phyloP scores from a whole-genome alignment of 352 stramenopile species.

The Blastocystis sp. region DNA sequence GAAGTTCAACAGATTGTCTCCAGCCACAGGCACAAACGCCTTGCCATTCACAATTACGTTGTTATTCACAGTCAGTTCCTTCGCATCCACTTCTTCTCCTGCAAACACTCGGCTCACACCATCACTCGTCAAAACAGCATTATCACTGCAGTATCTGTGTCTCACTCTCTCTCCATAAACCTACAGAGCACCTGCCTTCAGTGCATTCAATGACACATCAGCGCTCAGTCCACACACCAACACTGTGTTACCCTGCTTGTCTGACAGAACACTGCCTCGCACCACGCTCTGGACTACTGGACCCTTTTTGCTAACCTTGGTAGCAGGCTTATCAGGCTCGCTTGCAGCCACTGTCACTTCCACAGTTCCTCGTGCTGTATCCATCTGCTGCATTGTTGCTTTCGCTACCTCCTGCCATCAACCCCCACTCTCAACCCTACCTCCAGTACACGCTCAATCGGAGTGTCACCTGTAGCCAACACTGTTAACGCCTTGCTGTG shows the following conservation, averaged over 20 bases:
- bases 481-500: constrained; percentile 25
- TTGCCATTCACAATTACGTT: constrained; percentile 41
- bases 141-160: constrained; percentile 28
- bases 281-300: constrained; percentile 8
- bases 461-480: constrained; percentile 18
- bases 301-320: constrained; percentile 25
- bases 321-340: constrained; percentile 4
- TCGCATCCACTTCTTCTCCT: constrained; percentile 1
- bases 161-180: background rate
- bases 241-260: background rate
- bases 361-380: constrained; percentile 10
- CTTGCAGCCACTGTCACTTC: constrained; percentile 8
- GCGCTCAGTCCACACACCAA: background rate
- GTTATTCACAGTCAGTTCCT: background rate
- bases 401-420: constrained; percentile 9
- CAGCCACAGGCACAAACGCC: constrained; percentile 4
- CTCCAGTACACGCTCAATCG: background rate
- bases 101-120: constrained; percentile 38
- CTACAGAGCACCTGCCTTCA: background rate
- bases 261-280: background rate
- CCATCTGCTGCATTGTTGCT: constrained; percentile 20
- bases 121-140: constrained; percentile 38
- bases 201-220: background rate
- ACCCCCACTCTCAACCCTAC: background rate
- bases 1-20: constrained; percentile 40